phyloP scores from a whole-genome alignment of 169 alveolate genomes.

The Pseudocohnilembus persalinus region DNA sequence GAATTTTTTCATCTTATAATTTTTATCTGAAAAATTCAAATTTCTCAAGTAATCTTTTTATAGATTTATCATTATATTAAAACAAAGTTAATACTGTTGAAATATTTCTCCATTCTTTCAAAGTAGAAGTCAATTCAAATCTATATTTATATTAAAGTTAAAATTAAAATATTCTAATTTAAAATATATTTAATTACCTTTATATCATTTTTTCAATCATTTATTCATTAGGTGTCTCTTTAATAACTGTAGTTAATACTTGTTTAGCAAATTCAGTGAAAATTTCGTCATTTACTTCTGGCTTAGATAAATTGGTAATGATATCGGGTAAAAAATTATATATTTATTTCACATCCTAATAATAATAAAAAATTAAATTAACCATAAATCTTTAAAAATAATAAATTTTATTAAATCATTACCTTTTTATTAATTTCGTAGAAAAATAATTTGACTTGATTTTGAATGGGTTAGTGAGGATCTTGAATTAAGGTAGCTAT shows the following conservation, averaged over 20 bases:
- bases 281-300: conserved; percentile 43
- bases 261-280: conserved; percentile 62
- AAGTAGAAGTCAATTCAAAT: conserved; percentile 2
- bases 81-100: conserved; percentile 6
- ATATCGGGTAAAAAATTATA: conserved; percentile 78
- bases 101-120: conserved; percentile 12
- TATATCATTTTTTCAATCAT: conserved; percentile 44
- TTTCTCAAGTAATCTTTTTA: conserved; percentile 2
- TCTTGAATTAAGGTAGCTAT: conserved; percentile 70
- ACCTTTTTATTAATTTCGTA: conserved; percentile 63
- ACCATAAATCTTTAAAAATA: no score
- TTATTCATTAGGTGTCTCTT: conserved; percentile 69
- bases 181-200: background rate
- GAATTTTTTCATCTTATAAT: background rate
- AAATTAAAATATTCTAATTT: no score
- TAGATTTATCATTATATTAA: background rate
- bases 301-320: conserved; percentile 57
- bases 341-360: conserved; percentile 57
- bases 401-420: background rate
- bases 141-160: background rate
- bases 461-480: conserved; percentile 52
- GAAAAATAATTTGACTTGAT: conserved; percentile 64
- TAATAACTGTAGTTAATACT: conserved; percentile 60
- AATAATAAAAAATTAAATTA: no score
- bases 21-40: conserved; percentile 17